These are phyloP conservation scores for Hypoxylon sp. DNA, from an alignment of 2,329 filamentous ascomycete species.

Conservation along the genomic window DNA sequence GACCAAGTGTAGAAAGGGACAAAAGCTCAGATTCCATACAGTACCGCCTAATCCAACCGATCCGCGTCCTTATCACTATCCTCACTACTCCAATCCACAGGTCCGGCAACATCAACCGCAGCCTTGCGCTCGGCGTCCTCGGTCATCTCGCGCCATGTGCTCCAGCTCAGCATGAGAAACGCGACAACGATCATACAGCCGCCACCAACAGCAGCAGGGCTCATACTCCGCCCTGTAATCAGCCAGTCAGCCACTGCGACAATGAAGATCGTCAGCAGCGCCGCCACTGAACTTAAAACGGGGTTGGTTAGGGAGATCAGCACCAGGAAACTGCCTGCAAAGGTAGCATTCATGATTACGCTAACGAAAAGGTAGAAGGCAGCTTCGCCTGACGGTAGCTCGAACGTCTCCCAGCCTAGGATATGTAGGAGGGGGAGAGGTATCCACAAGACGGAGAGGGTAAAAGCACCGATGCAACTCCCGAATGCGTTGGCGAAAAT, in stretches of 20 bases:
- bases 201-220: constrained; percentile 82
- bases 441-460: constrained; percentile 89
- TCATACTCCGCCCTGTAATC: constrained; percentile 82
- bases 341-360: constrained; percentile 88
- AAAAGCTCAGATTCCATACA: background rate
- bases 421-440: constrained; percentile 88
- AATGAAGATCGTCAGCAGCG: constrained; percentile 95
- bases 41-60: constrained; percentile 35
- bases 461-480: constrained; percentile 88
- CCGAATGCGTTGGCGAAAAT: constrained; percentile 96
- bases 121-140: constrained; percentile 79
- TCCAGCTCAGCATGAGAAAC: constrained; percentile 89
- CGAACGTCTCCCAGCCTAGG: constrained; percentile 84
- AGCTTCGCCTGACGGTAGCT: constrained; percentile 81
- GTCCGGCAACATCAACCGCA: constrained; percentile 49
- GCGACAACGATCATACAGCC: constrained; percentile 89
- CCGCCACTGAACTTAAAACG: constrained; percentile 91
- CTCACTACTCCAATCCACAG: constrained; percentile 62
- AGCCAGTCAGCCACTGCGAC: constrained; percentile 94
- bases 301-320: constrained; percentile 94
- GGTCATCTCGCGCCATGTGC: constrained; percentile 92
- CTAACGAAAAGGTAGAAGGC: constrained; percentile 85
- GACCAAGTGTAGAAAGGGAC: background rate
- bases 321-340: constrained; percentile 93
- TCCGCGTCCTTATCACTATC: constrained; percentile 62